Conservation (phyloP, 805 yeast species). For the Metschnikowia noctiluminum region DNA sequence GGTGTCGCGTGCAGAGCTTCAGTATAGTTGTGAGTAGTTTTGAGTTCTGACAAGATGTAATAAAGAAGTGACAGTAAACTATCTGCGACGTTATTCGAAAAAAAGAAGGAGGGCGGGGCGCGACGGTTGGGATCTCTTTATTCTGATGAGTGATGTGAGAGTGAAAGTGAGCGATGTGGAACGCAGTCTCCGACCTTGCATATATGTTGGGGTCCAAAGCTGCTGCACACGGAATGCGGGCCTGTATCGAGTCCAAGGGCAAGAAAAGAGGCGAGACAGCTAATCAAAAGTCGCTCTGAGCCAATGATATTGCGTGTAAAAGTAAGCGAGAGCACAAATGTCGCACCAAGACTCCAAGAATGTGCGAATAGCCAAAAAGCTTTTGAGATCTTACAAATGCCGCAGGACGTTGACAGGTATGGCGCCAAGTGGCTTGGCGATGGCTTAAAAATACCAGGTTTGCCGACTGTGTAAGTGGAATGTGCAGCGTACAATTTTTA, state of each 20-base stretch:
- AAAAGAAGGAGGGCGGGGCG: neutral
- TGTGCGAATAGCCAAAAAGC: neutral
- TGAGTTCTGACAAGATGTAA: too few species aligned
- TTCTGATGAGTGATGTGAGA: neutral
- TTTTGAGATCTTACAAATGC: neutral
- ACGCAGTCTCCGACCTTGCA: constrained; percentile 5
- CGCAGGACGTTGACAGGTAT: neutral
- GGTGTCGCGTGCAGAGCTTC: too few species aligned
- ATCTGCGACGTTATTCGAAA: too few species aligned
- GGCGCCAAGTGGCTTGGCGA: neutral
- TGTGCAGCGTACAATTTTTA: too few species aligned
- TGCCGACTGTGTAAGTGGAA: too few species aligned
- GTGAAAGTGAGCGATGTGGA: constrained; percentile 3
- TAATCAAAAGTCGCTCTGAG: neutral
- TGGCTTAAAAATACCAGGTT: too few species aligned
- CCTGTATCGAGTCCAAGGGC: neutral
- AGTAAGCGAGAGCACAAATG: constrained; percentile 5
- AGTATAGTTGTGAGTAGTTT: too few species aligned
- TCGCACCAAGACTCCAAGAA: neutral
- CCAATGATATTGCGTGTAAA: constrained; percentile 7
- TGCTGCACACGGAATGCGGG: constrained; percentile 1
- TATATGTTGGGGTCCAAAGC: neutral
- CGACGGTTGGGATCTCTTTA: neutral
- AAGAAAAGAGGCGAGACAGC: constrained; percentile 1
- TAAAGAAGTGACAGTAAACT: too few species aligned